Evolutionary conservation across 2,329 filamentous ascomycete genomes (phyloP).

Genomic region (Penicillium sclerotigenum): DNA sequence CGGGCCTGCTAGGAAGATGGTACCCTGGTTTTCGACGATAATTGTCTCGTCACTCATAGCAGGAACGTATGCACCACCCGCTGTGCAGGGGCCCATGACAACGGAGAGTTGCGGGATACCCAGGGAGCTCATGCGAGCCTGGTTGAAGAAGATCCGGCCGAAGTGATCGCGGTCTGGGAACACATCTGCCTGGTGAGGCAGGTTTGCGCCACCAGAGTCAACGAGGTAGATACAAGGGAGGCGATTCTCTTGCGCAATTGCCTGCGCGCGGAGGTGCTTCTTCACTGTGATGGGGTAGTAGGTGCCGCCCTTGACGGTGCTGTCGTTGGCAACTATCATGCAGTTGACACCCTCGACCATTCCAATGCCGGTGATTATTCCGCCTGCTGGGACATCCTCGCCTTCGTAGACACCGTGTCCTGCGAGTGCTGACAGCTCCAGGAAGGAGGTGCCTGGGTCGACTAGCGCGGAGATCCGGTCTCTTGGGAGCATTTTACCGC

Average conservation of each 20-base stretch:
- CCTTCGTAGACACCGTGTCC: constrained; percentile 81
- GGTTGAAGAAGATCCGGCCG: constrained; percentile 96
- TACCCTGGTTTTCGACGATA: constrained; percentile 92
- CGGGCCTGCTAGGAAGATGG: constrained; percentile 93
- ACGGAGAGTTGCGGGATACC: constrained; percentile 92
- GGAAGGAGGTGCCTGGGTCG: constrained; percentile 83
- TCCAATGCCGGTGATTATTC: constrained; percentile 89
- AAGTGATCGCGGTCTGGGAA: constrained; percentile 96
- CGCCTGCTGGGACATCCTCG: constrained; percentile 82
- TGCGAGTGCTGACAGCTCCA: constrained; percentile 91
- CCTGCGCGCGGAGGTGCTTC: constrained; percentile 91
- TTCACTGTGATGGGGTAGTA: constrained; percentile 98
- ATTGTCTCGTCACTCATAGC: constrained; percentile 98
- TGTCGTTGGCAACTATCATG: constrained; percentile 92
- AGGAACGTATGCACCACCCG: constrained; percentile 91
- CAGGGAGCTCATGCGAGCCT: constrained; percentile 83
- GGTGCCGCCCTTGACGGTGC: constrained; percentile 93
- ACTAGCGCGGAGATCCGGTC: constrained; percentile 84
- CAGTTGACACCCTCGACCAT: constrained; percentile 87
- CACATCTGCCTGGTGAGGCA: constrained; percentile 91
- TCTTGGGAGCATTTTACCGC: constrained; percentile 91
- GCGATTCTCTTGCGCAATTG: constrained; percentile 82
- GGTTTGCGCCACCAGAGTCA: constrained; percentile 90
- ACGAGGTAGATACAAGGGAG: constrained; percentile 89
- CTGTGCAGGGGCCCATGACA: constrained; percentile 96